Evolutionary conservation across 169 alveolate species (phyloP).

Genomic region (Plasmodium chabaudi): DNA sequence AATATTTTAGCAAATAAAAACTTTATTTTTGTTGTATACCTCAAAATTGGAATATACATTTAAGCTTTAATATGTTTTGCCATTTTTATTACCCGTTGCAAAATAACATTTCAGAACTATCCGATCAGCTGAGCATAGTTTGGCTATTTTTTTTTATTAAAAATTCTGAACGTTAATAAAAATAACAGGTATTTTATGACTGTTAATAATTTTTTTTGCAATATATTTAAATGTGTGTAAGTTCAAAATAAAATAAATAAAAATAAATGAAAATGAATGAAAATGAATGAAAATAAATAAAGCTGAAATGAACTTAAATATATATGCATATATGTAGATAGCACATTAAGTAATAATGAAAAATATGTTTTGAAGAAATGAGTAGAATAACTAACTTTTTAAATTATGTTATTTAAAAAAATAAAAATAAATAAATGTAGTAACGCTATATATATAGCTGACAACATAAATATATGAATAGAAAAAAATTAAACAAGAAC

Average conservation of each 20-base stretch:
- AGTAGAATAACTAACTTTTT: not conserved
- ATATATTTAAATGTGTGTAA: not conserved
- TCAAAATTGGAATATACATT: too few relatives aligned
- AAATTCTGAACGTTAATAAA: constrained; percentile 49
- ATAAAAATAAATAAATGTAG: not conserved
- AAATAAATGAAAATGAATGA: too few relatives aligned
- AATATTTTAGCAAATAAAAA: too few relatives aligned
- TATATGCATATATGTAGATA: too few relatives aligned
- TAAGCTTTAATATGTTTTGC: too few relatives aligned
- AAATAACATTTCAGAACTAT: not conserved
- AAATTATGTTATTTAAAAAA: not conserved
- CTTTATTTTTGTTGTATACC: too few relatives aligned
- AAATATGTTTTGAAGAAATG: too few relatives aligned
- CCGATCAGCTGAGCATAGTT: not conserved
- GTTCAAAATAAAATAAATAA: not conserved
- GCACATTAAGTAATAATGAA: too few relatives aligned
- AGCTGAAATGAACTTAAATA: too few relatives aligned
- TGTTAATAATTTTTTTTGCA: constrained; percentile 8
- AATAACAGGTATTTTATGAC: constrained; percentile 11
- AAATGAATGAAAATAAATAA: too few relatives aligned
- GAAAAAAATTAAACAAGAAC: not conserved
- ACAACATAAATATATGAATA: not conserved
- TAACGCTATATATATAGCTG: not conserved
- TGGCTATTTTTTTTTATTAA: not conserved
- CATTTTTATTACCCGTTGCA: too few relatives aligned